Base-by-base conservation (phyloP, 208 protist genomes). In the Trypanosoma cruzi region DNA sequence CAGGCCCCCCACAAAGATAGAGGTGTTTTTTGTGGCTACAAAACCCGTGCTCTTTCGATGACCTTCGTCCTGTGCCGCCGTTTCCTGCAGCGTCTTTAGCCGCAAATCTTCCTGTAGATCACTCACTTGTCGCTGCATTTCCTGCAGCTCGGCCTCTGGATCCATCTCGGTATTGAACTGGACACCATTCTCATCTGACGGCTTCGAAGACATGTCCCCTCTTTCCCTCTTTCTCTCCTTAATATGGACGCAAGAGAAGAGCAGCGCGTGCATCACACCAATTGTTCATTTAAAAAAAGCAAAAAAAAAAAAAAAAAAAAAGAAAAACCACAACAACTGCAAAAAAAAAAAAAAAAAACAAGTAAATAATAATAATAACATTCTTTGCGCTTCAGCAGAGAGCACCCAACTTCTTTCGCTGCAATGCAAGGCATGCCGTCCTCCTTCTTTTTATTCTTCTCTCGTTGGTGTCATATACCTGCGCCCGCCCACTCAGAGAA, bases 1-100 rank as follows among this genome's bases (percentile, higher is more conserved):
- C 48, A 98, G 82, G 50, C 95, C 93, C 54, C 88, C 85, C 3
- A 98, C 89, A 84, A 96, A 98, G 34, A 98, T 84, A 50, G 95
- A 98, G 7, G 89, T 82, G 64, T 94, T 93, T 60, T 83, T 84
- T 34, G 74, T 59, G 3, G 61, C 68, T 7, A 46, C 28, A 13
- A 62, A 66, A n/a, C 71, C 64, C 6, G 75, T 76, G 52, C 77
- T 87, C 77, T 92, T 94, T 32, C 92, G 92, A 24, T 80, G 84
- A 18, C 88, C 88, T 69, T 96, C 92, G 50, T 96, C 92, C 56
- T 81, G 80, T 3, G 87, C 89, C n/a, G 83, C 89, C 5, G 75
- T 80, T 59, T 96, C 82, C 49, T 94, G 88, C 7, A 94, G 74
- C 16, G 79, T 62, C 77, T 92, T 92, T 42, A 96, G 84, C 54